phyloP scores from a whole-genome alignment of 2,329 filamentous ascomycete species.

The Xylariaceae sp. region DNA sequence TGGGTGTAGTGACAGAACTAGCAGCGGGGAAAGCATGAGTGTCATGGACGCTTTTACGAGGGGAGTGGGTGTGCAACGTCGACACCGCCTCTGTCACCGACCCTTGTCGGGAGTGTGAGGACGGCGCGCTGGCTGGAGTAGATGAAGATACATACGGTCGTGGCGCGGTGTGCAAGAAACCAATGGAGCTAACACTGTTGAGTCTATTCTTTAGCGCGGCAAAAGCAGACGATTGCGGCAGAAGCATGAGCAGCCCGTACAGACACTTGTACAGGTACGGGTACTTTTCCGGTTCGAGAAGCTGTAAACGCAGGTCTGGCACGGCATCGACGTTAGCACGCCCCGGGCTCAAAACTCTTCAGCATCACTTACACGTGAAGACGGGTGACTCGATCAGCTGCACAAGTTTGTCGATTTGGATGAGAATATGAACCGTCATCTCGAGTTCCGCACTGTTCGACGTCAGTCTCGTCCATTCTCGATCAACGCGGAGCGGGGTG shows the following conservation, averaged over 20 bases:
- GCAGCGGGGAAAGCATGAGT: slow-evolving; percentile 32
- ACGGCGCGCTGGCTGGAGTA: slow-evolving; percentile 18
- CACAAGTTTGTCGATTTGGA: slow-evolving; percentile 97
- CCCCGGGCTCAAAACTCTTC: neutral
- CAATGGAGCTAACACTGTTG: slow-evolving; percentile 96
- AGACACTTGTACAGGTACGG: slow-evolving; percentile 97
- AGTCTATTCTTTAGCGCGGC: slow-evolving; percentile 93
- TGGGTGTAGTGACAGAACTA: slow-evolving; percentile 47
- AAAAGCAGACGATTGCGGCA: slow-evolving; percentile 97
- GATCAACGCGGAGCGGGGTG: slow-evolving; percentile 6
- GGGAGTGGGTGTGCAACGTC: slow-evolving; percentile 25
- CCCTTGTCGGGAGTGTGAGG: slow-evolving; percentile 33
- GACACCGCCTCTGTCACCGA: slow-evolving; percentile 34
- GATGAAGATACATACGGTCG: slow-evolving; percentile 62
- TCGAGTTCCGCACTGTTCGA: slow-evolving; percentile 81
- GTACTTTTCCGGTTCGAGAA: slow-evolving; percentile 92
- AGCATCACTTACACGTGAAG: slow-evolving; percentile 76
- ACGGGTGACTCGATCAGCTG: slow-evolving; percentile 96
- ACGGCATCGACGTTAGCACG: slow-evolving; percentile 2
- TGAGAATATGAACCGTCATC: slow-evolving; percentile 98
- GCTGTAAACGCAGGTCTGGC: slow-evolving; percentile 84
- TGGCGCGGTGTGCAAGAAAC: slow-evolving; percentile 81
- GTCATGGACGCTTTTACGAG: slow-evolving; percentile 34
- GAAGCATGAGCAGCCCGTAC: slow-evolving; percentile 93
- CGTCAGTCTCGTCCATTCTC: slow-evolving; percentile 15